Evolutionary conservation across 768 basidiomycete genomes (phyloP), one percentile per base, ranked within the genome.

Genomic region (Sporobolomyces pararoseus): DNA sequence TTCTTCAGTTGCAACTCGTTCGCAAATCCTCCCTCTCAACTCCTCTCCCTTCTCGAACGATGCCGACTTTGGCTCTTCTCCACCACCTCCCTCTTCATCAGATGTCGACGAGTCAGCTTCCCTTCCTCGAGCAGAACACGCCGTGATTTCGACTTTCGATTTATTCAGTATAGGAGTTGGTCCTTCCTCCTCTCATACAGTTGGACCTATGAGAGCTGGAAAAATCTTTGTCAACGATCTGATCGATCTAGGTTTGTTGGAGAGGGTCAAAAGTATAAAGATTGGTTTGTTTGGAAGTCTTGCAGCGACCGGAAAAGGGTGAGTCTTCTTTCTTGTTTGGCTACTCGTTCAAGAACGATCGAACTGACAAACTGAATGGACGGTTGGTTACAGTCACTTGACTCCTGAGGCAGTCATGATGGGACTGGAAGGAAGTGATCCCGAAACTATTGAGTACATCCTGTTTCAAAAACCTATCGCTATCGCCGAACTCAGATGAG

Each of bases 241-340:
- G 31, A 80, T 84, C 65, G 86, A 89, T 57, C 78, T 91, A 29
- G 81, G 81, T 29, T 74, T 95, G 59, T 80, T 95, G 47, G 84
- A 88, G 51, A 86, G 89, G 83, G 88, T 92, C 75, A 83, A 82
- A 68, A 88, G 84, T 12, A 80, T 98, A 61, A 98, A 96, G 79
- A 88, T 95, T 66, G 87, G 87, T 4, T 83, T 97, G 86, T 94
- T 95, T 79, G 94, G 94, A 34, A 91, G 89, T 12, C 83, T 97
- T 37, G 93, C 95, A 4, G 94, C 95, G 10, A 97, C 95, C 76
- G 92, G 80, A 0, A 79, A 81, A 71, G 81, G 78, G 63, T 70
- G 12, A 39, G 37, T 44, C n/a, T n/a, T n/a, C n/a, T n/a, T n/a
- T n/a, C n/a, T n/a, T n/a, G n/a, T n/a, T n/a, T n/a, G n/a, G n/a